phyloP scores from a whole-genome alignment of 768 basidiomycete genomes.

The Glaciozyma antarctica region DNA sequence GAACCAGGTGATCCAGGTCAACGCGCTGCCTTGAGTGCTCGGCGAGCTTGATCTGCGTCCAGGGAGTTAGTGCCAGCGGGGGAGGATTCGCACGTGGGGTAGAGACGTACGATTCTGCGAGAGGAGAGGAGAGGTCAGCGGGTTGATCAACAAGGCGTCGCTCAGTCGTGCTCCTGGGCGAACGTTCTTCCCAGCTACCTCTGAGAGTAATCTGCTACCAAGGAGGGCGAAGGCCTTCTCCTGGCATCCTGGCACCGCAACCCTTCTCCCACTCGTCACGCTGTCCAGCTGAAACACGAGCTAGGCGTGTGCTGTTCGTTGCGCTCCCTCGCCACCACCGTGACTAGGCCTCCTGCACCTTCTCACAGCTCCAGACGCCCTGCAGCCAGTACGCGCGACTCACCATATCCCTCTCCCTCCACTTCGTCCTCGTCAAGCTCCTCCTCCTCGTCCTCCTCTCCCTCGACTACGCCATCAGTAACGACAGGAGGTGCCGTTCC shows the following conservation, averaged over 20 bases:
- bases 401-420: slow-evolving; percentile 25
- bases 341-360: neutral
- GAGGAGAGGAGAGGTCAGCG: too few relatives aligned
- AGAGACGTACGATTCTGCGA: neutral
- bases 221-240: too few relatives aligned
- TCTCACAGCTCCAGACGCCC: too few relatives aligned
- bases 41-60: slow-evolving; percentile 12
- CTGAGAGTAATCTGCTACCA: too few relatives aligned
- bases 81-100: neutral
- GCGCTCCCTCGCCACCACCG: too few relatives aligned
- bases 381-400: neutral
- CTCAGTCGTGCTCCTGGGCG: too few relatives aligned
- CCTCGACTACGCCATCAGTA: slow-evolving; percentile 3
- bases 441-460: slow-evolving; percentile 29
- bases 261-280: too few relatives aligned
- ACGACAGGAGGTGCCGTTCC: neutral
- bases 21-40: slow-evolving; percentile 34
- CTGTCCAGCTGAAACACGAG: too few relatives aligned
- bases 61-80: neutral
- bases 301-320: too few relatives aligned
- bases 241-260: too few relatives aligned
- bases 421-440: slow-evolving; percentile 32
- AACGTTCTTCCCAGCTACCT: too few relatives aligned
- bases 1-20: slow-evolving; percentile 77
- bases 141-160: too few relatives aligned